Conservation (phyloP, 2,329 filamentous ascomycete species). For the Clarireedia monteithiana region DNA sequence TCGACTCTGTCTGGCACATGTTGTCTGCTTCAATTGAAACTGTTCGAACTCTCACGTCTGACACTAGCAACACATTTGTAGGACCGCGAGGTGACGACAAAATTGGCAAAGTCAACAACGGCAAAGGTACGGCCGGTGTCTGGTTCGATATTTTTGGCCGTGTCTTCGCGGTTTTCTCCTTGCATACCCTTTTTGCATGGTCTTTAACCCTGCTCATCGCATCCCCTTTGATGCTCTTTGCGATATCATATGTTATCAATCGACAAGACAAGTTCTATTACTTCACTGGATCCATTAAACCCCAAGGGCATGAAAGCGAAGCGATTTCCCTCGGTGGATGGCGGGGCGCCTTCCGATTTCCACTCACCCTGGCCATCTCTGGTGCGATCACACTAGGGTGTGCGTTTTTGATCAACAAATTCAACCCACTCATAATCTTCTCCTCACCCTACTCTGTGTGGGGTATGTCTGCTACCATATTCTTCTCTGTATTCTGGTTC, state of each 20-base stretch:
- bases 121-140: constrained; percentile 61
- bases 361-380: constrained; percentile 63
- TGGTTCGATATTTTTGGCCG: constrained; percentile 93
- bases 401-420: constrained; percentile 67
- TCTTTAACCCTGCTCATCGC: constrained; percentile 77
- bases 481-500: constrained; percentile 77
- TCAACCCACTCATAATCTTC: constrained; percentile 88
- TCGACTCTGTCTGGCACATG: constrained; percentile 82
- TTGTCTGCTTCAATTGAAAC: constrained; percentile 75
- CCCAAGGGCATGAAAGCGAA: constrained; percentile 53
- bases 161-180: constrained; percentile 67
- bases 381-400: constrained; percentile 62
- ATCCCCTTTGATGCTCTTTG: constrained; percentile 64
- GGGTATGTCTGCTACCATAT: constrained; percentile 77
- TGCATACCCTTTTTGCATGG: constrained; percentile 81
- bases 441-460: constrained; percentile 82
- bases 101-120: constrained; percentile 56
- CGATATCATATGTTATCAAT: constrained; percentile 60
- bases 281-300: constrained; percentile 55
- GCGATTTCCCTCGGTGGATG: constrained; percentile 62
- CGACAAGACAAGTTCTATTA: constrained; percentile 80
- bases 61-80: constrained; percentile 59
- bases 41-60: constrained; percentile 60
- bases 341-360: constrained; percentile 78
- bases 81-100: constrained; percentile 47